Base-by-base conservation (phyloP, 179 eudicot genomes). In the Dionaea muscipula region DNA sequence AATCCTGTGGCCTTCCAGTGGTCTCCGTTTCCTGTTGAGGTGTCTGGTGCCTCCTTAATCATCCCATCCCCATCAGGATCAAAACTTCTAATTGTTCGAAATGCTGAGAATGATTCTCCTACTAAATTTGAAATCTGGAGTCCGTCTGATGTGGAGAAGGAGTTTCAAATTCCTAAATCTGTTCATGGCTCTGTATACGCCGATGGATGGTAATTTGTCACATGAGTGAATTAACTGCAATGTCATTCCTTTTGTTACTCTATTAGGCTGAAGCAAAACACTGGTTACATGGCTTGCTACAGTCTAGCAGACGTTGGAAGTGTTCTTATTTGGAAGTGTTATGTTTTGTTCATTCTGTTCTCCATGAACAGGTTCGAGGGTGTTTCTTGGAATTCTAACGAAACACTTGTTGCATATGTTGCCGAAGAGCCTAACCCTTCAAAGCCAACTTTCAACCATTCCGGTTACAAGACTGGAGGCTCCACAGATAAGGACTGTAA, bases 41-140 rank as follows among this genome's bases (percentile, higher is more conserved):
- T 77, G 63, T 68, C 77, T 7, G 88, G 95, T 20, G 95, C 81
- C 38, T 76, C 98, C 13, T 35, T 54, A 17, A 61, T 80, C 40
- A 80, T 87, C 62, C 95, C 95, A 28, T 87, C 98, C 20, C 95
- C 98, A 40, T 91, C 95, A 53, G 94, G 95, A 46, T 80, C 86
- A 51, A 91, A 82, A 78, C 84, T 91, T 64, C 88, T 91, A 26
- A 79, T 82, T 31, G 68, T 90, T 69, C 71, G 85, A 56, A 90
- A 84, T 68, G 66, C 84, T 43, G 97, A 86, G 70, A 76, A 70
- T 38, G 91, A 78, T 52, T 84, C 95, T 62, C 94, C 87, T 15
- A 80, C 75, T 33, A 75, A 68, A 57, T 71, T 90, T 64, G 97
- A 90, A 64, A 78, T 90, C 36, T 90, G 97, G 95, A 74, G 81